phyloP scores from a whole-genome alignment of 768 basidiomycete genomes.

The Boletus tylopilopsis region DNA sequence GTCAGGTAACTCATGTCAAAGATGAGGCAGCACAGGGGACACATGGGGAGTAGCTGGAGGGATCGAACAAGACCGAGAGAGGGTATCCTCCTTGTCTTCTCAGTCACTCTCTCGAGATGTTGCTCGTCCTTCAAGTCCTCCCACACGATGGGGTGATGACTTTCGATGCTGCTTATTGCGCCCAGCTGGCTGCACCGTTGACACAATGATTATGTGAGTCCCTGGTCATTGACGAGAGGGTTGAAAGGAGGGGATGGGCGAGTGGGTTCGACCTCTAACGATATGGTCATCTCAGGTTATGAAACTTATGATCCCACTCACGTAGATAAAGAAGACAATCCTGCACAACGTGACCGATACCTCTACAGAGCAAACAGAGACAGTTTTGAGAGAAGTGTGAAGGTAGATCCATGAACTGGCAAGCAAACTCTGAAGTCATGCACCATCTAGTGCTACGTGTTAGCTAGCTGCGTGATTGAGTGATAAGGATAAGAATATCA shows the following conservation, averaged over 20 bases:
- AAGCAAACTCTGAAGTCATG: too few species aligned
- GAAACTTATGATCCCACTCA: neutral
- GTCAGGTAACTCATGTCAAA: slow-evolving; percentile 7
- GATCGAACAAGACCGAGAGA: slow-evolving; percentile 1
- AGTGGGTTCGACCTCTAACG: neutral
- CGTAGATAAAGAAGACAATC: neutral
- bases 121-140: neutral
- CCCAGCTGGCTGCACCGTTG: neutral
- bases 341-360: slow-evolving; percentile 5
- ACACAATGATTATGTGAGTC: neutral
- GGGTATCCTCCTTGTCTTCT: neutral
- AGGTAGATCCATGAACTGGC: neutral
- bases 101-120: neutral
- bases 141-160: neutral
- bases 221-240: neutral
- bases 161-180: neutral
- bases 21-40: slow-evolving; percentile 11
- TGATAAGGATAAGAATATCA: too few species aligned
- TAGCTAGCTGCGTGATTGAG: too few species aligned
- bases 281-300: neutral
- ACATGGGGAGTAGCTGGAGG: slow-evolving; percentile 6
- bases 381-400: neutral
- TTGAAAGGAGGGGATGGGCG: neutral
- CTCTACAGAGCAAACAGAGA: slow-evolving; percentile 13
- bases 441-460: too few species aligned